Evolutionary conservation across 768 basidiomycete species (phyloP), one percentile per base, ranked within the genome.

Genomic region (Galerina sulciceps): DNA sequence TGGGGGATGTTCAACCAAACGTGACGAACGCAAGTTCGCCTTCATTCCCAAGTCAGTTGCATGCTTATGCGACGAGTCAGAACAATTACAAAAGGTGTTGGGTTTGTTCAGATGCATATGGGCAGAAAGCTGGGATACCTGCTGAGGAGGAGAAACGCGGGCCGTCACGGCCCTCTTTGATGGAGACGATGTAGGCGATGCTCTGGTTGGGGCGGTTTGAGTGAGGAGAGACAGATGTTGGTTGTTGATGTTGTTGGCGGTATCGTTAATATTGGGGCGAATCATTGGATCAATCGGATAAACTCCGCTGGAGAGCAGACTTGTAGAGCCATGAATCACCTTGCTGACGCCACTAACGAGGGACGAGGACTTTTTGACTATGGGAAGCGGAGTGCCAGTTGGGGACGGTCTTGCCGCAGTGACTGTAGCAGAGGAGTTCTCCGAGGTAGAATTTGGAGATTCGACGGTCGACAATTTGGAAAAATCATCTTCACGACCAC

Each of bases 151-250:
- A 13, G 79, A 75, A 52, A 66, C 53, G n/a, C 74, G 73, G 15
- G 66, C 41, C 38, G 17, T 60, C 47, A 60, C 60, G 17, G 68
- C 59, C 36, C 71, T 68, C 34, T 71, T 63, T n/a, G 69, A 65
- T 23, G 47, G 67, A 6, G 65, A 61, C n/a, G 70, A 38, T 42
- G 69, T 65, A 4, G 70, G 59, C 11, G 70, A 61, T 8, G 70
- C 63, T 45, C 76, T 70, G 54, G 67, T 65, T 26, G 86, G 86
- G 4, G 87, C 87, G 8, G 87, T 88, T 61, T 83, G 85, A n/a
- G 85, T 85, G 37, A 89, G 79, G 22, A 89, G 76, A 14, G 87
- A 89, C 18, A 81, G 78, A 22, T 73, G 76, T 23, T 69, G 70
- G 52, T 73, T 75, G 54, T 58, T 58, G 15, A 59, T 22, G 22